Evolutionary conservation across 257 asterid genomes (phyloP).

Genomic region (Nicotiana benthamiana): DNA sequence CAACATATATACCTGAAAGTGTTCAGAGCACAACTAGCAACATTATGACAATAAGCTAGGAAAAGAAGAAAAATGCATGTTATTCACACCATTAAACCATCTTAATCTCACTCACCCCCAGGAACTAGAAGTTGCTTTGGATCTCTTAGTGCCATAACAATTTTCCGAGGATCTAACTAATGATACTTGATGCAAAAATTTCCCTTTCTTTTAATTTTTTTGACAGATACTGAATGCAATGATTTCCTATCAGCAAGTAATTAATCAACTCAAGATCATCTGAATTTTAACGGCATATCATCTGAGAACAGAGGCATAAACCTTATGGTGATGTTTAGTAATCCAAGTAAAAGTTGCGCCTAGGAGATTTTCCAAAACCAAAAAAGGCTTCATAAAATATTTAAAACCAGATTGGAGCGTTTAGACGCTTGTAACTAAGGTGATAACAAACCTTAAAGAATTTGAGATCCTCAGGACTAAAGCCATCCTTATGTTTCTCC

Average conservation of each 20-base stretch:
- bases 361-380: neutral
- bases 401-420: neutral
- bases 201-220: neutral
- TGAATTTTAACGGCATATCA: neutral
- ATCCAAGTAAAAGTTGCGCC: neutral
- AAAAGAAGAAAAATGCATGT: neutral
- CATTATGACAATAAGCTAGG: neutral
- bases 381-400: neutral
- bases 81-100: neutral
- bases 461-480: neutral
- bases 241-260: neutral
- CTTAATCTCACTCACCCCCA: neutral
- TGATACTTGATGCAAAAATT: neutral
- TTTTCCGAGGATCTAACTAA: neutral
- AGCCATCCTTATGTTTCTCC: neutral
- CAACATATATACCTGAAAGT: constrained; percentile 65
- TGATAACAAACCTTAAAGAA: neutral
- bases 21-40: neutral
- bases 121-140: neutral
- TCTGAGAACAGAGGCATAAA: neutral
- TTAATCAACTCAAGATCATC: neutral
- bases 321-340: neutral
- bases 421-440: neutral
- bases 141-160: neutral
- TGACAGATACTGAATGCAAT: neutral